Evolutionary conservation across 148 eudicot species (phyloP).

Genomic region (Amaranthus cruentus): DNA sequence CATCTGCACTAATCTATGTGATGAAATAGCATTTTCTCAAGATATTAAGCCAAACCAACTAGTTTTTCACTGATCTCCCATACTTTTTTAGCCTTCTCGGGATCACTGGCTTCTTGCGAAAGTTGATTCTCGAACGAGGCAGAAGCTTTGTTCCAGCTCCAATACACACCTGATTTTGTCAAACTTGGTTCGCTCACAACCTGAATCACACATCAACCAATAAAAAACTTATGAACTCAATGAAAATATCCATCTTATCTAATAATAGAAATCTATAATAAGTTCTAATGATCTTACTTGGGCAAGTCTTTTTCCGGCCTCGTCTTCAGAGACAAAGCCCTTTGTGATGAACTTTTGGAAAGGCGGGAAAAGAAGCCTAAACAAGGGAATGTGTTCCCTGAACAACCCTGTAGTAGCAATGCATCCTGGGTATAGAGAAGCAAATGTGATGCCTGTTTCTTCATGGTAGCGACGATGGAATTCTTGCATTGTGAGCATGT

Average conservation of each 20-base stretch:
- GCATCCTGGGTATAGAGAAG: slow-evolving; percentile 90
- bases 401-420: slow-evolving; percentile 88
- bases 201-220: slow-evolving; percentile 21
- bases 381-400: slow-evolving; percentile 75
- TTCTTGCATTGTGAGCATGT: slow-evolving; percentile 95
- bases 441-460: slow-evolving; percentile 69
- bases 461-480: slow-evolving; percentile 76
- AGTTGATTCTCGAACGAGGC: slow-evolving; percentile 65
- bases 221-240: not conserved
- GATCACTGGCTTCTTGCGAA: slow-evolving; percentile 62
- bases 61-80: slow-evolving; percentile 73
- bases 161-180: slow-evolving; percentile 74
- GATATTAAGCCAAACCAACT: slow-evolving; percentile 51
- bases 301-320: slow-evolving; percentile 82
- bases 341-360: slow-evolving; percentile 85
- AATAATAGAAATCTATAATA: not conserved
- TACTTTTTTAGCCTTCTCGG: slow-evolving; percentile 50
- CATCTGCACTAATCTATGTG: not conserved
- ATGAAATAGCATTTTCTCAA: not conserved
- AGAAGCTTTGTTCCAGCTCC: slow-evolving; percentile 74
- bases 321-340: slow-evolving; percentile 82
- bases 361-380: slow-evolving; percentile 79
- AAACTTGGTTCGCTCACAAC: slow-evolving; percentile 67
- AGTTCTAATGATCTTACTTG: slow-evolving; percentile 36
- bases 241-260: not conserved